Evolutionary conservation across 352 stramenopile species (phyloP), one percentile per base, ranked within the genome.

Genomic region (Phytophthora capsici): DNA sequence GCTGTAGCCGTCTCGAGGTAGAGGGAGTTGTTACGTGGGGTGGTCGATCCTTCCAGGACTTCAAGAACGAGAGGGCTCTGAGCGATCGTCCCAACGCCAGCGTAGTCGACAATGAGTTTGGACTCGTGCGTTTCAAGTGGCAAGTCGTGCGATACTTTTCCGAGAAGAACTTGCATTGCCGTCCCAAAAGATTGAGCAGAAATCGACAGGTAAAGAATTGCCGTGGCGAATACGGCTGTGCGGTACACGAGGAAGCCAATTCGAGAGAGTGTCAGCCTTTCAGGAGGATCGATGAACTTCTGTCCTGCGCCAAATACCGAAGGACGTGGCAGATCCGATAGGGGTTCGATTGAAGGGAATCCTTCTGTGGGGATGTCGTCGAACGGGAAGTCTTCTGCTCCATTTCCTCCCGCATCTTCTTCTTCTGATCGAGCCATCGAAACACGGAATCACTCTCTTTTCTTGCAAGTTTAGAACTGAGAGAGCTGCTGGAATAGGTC

Each of bases 41-140:
- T 36, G 0, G 72, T 83, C 6, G 63, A 59, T 20, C 70, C 61
- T 3, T 38, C 50, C 0, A 86, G 60, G 0, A 56, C 46, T 16
- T 76, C 0, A 22, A 52, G 56, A 2, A 88, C 48, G 4, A 86
- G 63, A 6, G 61, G 61, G 2, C 78, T 86, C 13, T 65, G 32
- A 9, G 52, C 51, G 2, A 88, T 66, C 3, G 57, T 75, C 9
- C 20, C 40, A 6, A 20, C 57, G 0, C 77, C 77, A 12, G 54
- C 38, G 23, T 77, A 82, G 12, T 56, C 46, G 6, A 47, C 46
- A 12, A 85, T 82, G 1, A 85, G 56, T 0, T 50, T 49, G 1
- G 68, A 58, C 5, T 16, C 14, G 47, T 66, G 53, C 1, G 16
- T 50, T 41, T 69, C 37, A 23, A 66, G 36, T 4, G 52, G 58